Evolutionary conservation across 2,329 filamentous ascomycete genomes (phyloP).

Genomic region (Diaporthe australafricana): DNA sequence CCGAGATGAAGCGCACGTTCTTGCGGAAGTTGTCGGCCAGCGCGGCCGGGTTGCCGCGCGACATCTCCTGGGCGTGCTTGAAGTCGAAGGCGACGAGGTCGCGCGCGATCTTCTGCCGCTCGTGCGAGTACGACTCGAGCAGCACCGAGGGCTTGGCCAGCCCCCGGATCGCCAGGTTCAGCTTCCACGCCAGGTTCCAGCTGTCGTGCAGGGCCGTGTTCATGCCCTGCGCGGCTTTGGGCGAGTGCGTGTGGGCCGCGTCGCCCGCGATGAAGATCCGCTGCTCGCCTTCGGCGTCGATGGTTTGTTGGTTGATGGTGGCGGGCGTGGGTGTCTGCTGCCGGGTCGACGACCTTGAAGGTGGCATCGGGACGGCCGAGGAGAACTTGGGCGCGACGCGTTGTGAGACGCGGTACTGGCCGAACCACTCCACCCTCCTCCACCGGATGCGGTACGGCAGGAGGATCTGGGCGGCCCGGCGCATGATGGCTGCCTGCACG

Average conservation of each 20-base stretch:
- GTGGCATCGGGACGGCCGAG: conserved; percentile 48
- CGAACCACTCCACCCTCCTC: conserved; percentile 77
- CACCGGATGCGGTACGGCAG: conserved; percentile 67
- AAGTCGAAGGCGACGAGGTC: conserved; percentile 71
- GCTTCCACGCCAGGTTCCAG: conserved; percentile 69
- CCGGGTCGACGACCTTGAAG: not conserved
- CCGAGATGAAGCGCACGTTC: conserved; percentile 80
- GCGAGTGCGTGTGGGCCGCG: conserved; percentile 78
- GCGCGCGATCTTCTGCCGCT: conserved; percentile 71
- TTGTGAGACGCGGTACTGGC: conserved; percentile 77
- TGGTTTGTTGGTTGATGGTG: not conserved
- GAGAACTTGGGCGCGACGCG: conserved; percentile 78
- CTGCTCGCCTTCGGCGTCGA: conserved; percentile 45
- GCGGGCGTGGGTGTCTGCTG: conserved; percentile 15
- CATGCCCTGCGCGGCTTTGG: conserved; percentile 77
- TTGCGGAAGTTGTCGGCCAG: conserved; percentile 76
- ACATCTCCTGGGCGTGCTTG: conserved; percentile 68
- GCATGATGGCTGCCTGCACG: conserved; percentile 75
- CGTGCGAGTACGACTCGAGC: conserved; percentile 71
- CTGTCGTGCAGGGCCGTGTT: conserved; percentile 73
- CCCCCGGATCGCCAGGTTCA: conserved; percentile 65
- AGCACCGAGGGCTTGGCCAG: conserved; percentile 63
- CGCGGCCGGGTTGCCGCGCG: conserved; percentile 70
- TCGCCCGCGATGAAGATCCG: conserved; percentile 78
- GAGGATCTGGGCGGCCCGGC: conserved; percentile 71